These are phyloP conservation scores for Leccinum subgranulosum DNA, from an alignment of 768 basidiomycete species.

Conservation along the genomic window DNA sequence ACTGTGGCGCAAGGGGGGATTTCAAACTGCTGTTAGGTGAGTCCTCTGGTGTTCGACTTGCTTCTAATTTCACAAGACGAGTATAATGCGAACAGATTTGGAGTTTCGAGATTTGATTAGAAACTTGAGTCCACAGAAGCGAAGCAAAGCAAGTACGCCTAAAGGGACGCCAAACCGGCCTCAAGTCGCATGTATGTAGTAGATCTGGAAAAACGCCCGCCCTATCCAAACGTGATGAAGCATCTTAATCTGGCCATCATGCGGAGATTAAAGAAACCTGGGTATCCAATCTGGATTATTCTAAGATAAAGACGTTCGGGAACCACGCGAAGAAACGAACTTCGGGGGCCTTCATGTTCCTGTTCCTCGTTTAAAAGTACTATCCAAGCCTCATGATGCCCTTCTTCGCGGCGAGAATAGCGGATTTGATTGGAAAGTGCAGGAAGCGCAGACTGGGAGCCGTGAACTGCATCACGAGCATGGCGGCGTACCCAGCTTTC, in stretches of 20 bases:
- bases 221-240: background rate
- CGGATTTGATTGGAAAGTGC: background rate
- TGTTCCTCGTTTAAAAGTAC: background rate
- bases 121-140: background rate
- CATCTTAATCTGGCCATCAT: background rate
- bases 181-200: background rate
- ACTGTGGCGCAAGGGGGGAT: background rate
- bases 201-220: background rate
- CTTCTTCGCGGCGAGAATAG: background rate
- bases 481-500: background rate
- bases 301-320: background rate
- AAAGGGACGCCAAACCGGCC: background rate
- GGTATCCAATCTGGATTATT: background rate
- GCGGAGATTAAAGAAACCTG: slow-evolving; percentile 2
- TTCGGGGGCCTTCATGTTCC: background rate
- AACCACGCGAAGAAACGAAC: background rate
- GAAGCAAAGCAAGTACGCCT: background rate
- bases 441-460: background rate
- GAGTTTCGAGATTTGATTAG: background rate
- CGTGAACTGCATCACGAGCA: background rate
- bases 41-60: background rate
- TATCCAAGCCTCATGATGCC: background rate
- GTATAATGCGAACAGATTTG: background rate
- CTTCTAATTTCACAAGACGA: background rate
- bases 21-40: background rate